A percentile compares a stretch with the other conserved stretches of the same genome.
These are phyloP conservation scores for Marvania coccoides DNA, from an alignment of 139 green algal genomes.

Conservation along the genomic window DNA sequence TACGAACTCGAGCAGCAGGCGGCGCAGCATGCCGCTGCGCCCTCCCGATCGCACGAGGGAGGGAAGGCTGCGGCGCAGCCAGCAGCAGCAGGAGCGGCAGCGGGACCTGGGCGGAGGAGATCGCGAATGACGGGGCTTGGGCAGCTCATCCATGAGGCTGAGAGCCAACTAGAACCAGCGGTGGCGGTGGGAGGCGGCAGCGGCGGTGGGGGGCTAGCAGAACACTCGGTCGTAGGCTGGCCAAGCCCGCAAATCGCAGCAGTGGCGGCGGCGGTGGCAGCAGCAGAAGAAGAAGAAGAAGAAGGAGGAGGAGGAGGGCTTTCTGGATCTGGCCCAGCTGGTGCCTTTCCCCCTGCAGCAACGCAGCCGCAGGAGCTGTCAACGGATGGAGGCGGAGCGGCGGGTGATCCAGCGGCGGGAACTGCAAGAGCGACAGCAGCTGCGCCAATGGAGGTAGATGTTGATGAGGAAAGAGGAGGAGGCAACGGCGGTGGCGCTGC, in stretches of 20 bases:
- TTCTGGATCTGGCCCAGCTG: background rate
- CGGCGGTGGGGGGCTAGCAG: background rate
- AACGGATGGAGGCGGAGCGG: too few species aligned
- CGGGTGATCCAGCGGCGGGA: too few species aligned
- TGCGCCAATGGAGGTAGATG: too few species aligned
- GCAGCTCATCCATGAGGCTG: background rate
- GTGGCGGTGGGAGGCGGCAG: background rate
- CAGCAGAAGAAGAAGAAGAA: background rate
- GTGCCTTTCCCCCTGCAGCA: background rate
- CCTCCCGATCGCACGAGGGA: background rate
- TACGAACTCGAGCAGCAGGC: background rate
- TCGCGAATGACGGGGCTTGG: background rate
- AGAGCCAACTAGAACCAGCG: background rate
- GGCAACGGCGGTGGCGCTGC: too few species aligned
- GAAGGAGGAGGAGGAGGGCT: too few species aligned
- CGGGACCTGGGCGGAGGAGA: too few species aligned
- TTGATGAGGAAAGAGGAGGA: too few species aligned
- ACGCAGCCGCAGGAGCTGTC: background rate
- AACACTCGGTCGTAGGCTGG: background rate
- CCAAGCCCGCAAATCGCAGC: background rate
- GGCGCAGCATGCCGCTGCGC: background rate
- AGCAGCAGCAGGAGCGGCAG: background rate
- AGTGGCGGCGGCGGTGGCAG: background rate
- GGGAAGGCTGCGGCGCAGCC: background rate
- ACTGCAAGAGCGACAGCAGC: too few species aligned